Percentiles rank a stretch among this genome's conserved stretches.
Evolutionary conservation across 164 flowering plant species (phyloP).

Genomic region (Aristolochia californica): DNA sequence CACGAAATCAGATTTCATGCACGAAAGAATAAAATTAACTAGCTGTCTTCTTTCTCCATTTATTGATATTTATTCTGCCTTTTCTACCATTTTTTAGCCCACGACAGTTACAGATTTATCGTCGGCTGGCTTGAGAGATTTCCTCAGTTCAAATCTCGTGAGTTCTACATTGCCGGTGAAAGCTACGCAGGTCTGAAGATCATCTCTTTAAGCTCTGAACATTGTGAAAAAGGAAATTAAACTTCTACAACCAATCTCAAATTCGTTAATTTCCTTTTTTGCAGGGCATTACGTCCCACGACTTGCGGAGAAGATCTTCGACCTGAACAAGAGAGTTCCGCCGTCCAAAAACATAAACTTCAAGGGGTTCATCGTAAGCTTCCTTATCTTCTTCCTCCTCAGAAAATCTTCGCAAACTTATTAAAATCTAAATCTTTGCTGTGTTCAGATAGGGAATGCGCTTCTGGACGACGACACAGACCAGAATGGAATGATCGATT

Average conservation of each 20-base stretch:
- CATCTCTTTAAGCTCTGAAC: no score
- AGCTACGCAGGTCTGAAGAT: slow-evolving; percentile 61
- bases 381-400: neutral
- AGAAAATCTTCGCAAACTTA: neutral
- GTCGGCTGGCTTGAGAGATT: slow-evolving; percentile 69
- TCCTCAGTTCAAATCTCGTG: slow-evolving; percentile 60
- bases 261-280: neutral
- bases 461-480: slow-evolving; percentile 59
- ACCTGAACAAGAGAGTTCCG: slow-evolving; percentile 32
- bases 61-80: no score
- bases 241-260: neutral
- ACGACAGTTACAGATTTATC: slow-evolving; percentile 49
- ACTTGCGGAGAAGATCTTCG: slow-evolving; percentile 50
- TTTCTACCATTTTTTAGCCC: slow-evolving; percentile 23
- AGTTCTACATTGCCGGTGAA: slow-evolving; percentile 77
- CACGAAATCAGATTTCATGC: no score
- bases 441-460: slow-evolving; percentile 77
- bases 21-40: no score
- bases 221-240: no score
- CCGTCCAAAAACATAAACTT: slow-evolving; percentile 38
- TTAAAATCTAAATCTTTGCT: neutral
- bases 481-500: slow-evolving; percentile 61
- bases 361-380: slow-evolving; percentile 60
- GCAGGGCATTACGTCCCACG: slow-evolving; percentile 71
- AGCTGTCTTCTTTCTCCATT: no score